phyloP scores from a whole-genome alignment of 2,329 filamentous ascomycete species.

The Cladosporium oxysporum region DNA sequence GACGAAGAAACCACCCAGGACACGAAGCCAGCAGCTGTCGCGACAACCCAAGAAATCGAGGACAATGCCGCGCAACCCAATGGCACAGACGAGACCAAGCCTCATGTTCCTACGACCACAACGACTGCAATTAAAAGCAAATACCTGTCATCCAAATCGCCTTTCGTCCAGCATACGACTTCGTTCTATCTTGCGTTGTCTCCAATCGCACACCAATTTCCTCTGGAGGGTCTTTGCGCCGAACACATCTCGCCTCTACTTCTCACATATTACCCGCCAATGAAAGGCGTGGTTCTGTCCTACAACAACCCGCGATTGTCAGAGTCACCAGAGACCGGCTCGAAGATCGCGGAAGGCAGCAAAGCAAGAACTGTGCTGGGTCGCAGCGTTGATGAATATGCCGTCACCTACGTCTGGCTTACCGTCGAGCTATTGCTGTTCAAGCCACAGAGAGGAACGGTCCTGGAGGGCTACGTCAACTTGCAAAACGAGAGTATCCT shows the following conservation, averaged over 20 bases:
- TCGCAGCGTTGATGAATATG: conserved; percentile 72
- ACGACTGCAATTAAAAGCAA: conserved; percentile 15
- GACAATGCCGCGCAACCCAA: conserved; percentile 15
- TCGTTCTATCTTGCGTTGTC: conserved; percentile 78
- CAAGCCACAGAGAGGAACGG: conserved; percentile 69
- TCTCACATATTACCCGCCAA: conserved; percentile 72
- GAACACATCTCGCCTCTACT: conserved; percentile 75
- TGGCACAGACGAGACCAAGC: conserved; percentile 6
- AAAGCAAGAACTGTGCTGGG: conserved; percentile 39
- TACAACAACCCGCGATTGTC: conserved; percentile 70
- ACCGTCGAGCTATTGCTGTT: conserved; percentile 86
- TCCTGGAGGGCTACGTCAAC: conserved; percentile 79
- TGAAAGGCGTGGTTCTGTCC: conserved; percentile 72
- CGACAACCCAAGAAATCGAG: neutral
- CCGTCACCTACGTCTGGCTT: conserved; percentile 82
- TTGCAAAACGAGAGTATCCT: conserved; percentile 87
- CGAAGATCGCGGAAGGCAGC: conserved; percentile 1
- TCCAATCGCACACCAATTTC: conserved; percentile 68
- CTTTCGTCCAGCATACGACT: conserved; percentile 76
- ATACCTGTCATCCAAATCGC: conserved; percentile 48
- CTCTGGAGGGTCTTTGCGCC: conserved; percentile 69
- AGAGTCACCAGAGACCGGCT: conserved; percentile 39
- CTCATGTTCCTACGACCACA: conserved; percentile 10
- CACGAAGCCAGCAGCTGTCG: conserved; percentile 9
- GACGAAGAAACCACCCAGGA: conserved; percentile 8